A percentile compares a stretch with the other conserved stretches of the same genome.
Evolutionary conservation across 176 grass and related monocot genomes (phyloP).

Genomic region (Cenchrus purpureus): DNA sequence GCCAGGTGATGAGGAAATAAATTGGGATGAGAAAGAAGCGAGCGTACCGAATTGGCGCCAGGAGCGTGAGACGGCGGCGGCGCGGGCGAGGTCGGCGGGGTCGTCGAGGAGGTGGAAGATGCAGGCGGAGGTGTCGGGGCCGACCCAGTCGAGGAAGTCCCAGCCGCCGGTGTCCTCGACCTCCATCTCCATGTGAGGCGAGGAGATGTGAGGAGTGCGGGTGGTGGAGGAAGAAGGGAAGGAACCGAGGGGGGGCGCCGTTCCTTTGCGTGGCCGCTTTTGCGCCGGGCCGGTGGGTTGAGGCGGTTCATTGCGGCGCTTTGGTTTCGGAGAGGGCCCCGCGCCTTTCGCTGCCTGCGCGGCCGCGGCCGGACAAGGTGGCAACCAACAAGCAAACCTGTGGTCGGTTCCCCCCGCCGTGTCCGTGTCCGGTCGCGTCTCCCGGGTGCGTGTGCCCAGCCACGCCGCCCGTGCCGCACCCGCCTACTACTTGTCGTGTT

Average conservation of each 20-base stretch:
- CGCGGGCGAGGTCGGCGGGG: slow-evolving; percentile 70
- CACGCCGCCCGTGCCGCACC: no score
- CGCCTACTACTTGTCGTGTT: no score
- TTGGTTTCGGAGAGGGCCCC: no score
- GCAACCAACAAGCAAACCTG: no score
- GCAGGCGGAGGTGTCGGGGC: slow-evolving; percentile 55
- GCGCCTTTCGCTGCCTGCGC: no score
- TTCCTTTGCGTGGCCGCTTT: slow-evolving; percentile 21
- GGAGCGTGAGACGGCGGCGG: slow-evolving; percentile 64
- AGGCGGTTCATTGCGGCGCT: no score
- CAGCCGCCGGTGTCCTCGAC: slow-evolving; percentile 15
- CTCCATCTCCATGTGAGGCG: slow-evolving; percentile 18
- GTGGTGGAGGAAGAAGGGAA: background rate
- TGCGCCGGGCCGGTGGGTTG: no score
- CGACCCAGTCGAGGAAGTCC: slow-evolving; percentile 67
- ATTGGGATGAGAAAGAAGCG: no score
- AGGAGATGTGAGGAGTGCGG: background rate
- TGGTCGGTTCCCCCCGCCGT: no score
- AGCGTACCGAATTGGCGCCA: slow-evolving; percentile 70
- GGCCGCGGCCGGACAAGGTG: no score
- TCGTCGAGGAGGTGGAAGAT: slow-evolving; percentile 56
- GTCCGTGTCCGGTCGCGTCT: no score
- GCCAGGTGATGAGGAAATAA: background rate
- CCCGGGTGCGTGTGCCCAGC: no score
- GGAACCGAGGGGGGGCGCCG: background rate